phyloP scores from a whole-genome alignment of 768 basidiomycete species.

The Leccinellum rugosiceps region DNA sequence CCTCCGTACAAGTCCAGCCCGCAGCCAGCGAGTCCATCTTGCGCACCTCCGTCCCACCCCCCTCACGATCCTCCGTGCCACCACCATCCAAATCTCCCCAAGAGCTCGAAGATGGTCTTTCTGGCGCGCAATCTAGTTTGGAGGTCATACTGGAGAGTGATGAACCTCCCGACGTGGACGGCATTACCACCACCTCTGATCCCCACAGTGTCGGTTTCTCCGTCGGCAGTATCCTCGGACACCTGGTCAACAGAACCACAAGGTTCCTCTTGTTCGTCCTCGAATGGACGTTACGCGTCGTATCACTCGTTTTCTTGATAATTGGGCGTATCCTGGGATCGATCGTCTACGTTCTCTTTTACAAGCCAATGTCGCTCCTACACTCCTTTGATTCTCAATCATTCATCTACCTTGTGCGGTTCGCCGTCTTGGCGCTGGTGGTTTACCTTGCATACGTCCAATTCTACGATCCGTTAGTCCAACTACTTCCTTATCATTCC shows the following conservation, averaged over 20 bases:
- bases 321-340: slow-evolving; percentile 50
- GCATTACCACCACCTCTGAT: slow-evolving; percentile 23
- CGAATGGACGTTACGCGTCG: slow-evolving; percentile 20
- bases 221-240: slow-evolving; percentile 45
- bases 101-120: slow-evolving; percentile 20
- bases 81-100: slow-evolving; percentile 30
- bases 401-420: slow-evolving; percentile 36
- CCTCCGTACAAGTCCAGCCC: slow-evolving; percentile 31
- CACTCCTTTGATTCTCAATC: slow-evolving; percentile 32
- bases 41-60: slow-evolving; percentile 38
- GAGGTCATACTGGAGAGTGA: slow-evolving; percentile 65
- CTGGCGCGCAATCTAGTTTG: slow-evolving; percentile 50
- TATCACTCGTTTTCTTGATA: slow-evolving; percentile 39
- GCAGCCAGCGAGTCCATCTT: slow-evolving; percentile 33
- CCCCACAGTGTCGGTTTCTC: slow-evolving; percentile 34
- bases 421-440: slow-evolving; percentile 40
- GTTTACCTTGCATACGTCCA: slow-evolving; percentile 46
- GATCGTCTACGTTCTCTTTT: slow-evolving; percentile 44
- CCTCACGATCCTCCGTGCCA: slow-evolving; percentile 39
- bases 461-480: slow-evolving; percentile 36
- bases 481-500: slow-evolving; percentile 33
- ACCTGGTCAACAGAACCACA: slow-evolving; percentile 36
- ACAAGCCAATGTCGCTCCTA: slow-evolving; percentile 45
- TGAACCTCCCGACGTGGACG: slow-evolving; percentile 39
- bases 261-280: slow-evolving; percentile 31